A percentile compares a stretch with the other conserved stretches of the same genome.
Conservation (phyloP, 768 basidiomycete genomes). For the Tulasnella sp. region DNA sequence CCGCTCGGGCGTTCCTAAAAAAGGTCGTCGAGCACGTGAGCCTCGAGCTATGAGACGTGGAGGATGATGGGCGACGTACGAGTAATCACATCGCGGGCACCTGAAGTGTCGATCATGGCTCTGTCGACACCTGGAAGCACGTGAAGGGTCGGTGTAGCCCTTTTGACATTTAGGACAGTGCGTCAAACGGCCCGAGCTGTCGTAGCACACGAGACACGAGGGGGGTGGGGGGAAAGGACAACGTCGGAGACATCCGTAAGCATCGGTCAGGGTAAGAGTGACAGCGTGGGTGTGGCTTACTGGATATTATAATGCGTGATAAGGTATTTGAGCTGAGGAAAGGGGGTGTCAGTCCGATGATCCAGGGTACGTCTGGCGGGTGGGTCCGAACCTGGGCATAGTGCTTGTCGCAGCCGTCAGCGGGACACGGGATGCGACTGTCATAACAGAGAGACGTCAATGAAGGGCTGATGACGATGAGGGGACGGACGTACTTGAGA, state of each 20-base stretch:
- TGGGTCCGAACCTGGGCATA: not conserved
- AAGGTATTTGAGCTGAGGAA: conserved; percentile 5
- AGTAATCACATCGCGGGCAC: not conserved
- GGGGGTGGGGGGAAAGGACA: not conserved
- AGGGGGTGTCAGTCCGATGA: not conserved
- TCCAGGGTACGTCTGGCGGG: not conserved
- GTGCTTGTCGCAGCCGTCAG: conserved; percentile 8
- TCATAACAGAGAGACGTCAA: not conserved
- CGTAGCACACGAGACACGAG: not conserved
- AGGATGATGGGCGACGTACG: not conserved
- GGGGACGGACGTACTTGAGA: not conserved
- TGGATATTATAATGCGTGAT: conserved; percentile 7
- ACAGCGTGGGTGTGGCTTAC: not conserved
- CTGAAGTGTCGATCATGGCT: not conserved
- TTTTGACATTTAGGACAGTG: conserved; percentile 1
- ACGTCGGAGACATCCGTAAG: not conserved
- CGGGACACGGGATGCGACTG: conserved; percentile 4
- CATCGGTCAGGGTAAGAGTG: not conserved
- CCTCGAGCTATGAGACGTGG: not conserved
- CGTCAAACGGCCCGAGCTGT: not conserved
- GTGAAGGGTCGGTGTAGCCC: not conserved
- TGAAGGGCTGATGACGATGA: not conserved
- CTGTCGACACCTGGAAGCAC: not conserved
- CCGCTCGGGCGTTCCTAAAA: not conserved
- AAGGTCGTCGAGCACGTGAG: not conserved